Percentiles rank a stretch among this genome's conserved stretches.
phyloP scores from a whole-genome alignment of 2,329 filamentous ascomycete genomes.

The Aspergillus cejpii region DNA sequence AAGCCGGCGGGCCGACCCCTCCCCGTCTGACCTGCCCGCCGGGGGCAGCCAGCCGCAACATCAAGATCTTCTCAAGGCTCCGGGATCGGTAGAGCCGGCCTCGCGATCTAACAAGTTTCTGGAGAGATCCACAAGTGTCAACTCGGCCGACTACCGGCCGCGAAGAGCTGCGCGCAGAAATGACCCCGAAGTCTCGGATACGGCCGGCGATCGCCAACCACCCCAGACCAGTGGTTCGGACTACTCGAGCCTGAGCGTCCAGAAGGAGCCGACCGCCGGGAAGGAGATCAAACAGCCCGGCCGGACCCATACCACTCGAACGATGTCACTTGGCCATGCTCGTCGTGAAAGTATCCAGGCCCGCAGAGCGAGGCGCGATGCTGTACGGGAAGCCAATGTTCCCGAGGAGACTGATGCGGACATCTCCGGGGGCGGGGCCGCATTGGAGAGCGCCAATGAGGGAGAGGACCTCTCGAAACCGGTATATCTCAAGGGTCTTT shows the following conservation, averaged over 20 bases:
- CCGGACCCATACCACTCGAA: conserved; percentile 60
- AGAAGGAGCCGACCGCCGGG: conserved; percentile 39
- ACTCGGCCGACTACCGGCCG: conserved; percentile 70
- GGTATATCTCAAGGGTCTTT: conserved; percentile 90
- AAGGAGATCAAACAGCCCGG: conserved; percentile 51
- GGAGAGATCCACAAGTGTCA: conserved; percentile 84
- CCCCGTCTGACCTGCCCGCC: conserved; percentile 53
- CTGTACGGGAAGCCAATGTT: conserved; percentile 66
- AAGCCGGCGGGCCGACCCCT: conserved; percentile 49
- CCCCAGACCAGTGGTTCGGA: conserved; percentile 74
- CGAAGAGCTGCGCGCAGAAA: conserved; percentile 54
- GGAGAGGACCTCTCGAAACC: conserved; percentile 77
- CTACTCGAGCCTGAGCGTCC: conserved; percentile 53
- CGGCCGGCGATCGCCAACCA: conserved; percentile 54
- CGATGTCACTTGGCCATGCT: conserved; percentile 84
- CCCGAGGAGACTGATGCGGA: conserved; percentile 88
- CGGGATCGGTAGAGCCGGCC: conserved; percentile 54
- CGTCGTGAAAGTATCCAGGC: conserved; percentile 88
- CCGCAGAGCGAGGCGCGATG: conserved; percentile 66
- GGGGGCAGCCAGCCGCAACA: conserved; percentile 61
- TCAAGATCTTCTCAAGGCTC: conserved; percentile 70
- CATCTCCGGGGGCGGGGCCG: conserved; percentile 51
- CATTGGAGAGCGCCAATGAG: conserved; percentile 44
- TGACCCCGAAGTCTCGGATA: conserved; percentile 49
- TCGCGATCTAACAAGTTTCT: conserved; percentile 62